phyloP scores from a whole-genome alignment of 1,284 basidiomycete genomes.

The Rhodotorula sp. region DNA sequence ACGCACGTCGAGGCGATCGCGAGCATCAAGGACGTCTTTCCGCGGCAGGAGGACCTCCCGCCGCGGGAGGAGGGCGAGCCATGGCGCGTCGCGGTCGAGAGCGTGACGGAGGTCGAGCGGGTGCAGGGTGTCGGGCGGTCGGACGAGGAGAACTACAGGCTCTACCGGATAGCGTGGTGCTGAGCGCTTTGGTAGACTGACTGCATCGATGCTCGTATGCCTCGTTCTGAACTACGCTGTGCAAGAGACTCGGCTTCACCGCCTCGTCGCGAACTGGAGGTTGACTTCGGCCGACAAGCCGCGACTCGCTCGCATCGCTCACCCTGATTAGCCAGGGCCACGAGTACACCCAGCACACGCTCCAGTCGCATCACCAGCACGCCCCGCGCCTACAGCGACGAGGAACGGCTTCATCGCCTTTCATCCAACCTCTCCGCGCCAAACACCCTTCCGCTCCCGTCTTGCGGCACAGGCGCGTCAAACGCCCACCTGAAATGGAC shows the following conservation, averaged over 20 bases:
- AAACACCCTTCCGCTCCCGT: neutral
- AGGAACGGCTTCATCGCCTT: neutral
- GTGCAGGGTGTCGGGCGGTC: slow-evolving; percentile 36
- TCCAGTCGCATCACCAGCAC: neutral
- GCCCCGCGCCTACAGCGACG: neutral
- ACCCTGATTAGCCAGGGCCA: accelerated
- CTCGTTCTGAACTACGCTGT: neutral
- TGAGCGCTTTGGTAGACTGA: neutral
- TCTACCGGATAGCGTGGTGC: slow-evolving; percentile 19
- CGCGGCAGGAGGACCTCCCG: slow-evolving; percentile 29
- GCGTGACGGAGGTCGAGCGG: slow-evolving; percentile 31
- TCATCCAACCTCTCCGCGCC: neutral
- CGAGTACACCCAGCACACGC: neutral
- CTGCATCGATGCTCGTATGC: neutral
- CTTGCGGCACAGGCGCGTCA: neutral
- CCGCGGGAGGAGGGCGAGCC: neutral
- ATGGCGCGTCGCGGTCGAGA: slow-evolving; percentile 33
- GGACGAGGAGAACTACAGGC: slow-evolving; percentile 32
- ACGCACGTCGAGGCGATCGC: slow-evolving; percentile 66
- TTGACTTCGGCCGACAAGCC: neutral
- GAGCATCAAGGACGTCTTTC: slow-evolving; percentile 64
- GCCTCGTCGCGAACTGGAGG: neutral
- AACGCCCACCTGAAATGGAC: neutral
- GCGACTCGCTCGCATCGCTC: neutral
- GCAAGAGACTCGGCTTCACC: neutral